Conservation (phyloP, 208 protist species). For the Trypanosoma cruzi region DNA sequence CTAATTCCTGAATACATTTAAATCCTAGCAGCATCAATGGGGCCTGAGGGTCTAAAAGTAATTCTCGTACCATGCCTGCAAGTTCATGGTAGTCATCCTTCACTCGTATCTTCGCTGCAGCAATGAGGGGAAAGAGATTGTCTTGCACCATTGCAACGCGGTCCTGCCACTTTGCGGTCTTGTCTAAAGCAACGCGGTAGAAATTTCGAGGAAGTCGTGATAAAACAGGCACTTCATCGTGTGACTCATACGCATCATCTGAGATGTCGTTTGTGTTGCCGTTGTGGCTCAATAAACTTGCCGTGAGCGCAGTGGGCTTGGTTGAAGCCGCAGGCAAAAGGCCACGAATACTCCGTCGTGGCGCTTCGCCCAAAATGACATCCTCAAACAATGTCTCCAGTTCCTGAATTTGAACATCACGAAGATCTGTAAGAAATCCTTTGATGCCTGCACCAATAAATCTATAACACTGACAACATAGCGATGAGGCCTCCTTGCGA, state of each 20-base stretch:
- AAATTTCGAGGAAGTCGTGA: conserved; percentile 76
- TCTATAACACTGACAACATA: conserved; percentile 88
- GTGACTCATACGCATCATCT: conserved; percentile 51
- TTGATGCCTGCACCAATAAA: conserved; percentile 79
- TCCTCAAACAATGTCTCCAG: conserved; percentile 77
- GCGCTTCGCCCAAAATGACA: conserved; percentile 33
- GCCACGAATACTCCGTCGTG: conserved; percentile 33
- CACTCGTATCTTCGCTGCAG: conserved; percentile 54
- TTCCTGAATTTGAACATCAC: conserved; percentile 86
- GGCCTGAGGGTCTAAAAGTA: conserved; percentile 81
- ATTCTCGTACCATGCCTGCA: conserved; percentile 60
- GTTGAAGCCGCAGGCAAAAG: conserved; percentile 9
- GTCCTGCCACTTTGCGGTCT: conserved; percentile 75
- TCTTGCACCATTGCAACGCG: conserved; percentile 71
- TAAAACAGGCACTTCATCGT: conserved; percentile 68
- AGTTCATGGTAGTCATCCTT: conserved; percentile 92
- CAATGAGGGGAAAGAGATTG: conserved; percentile 60
- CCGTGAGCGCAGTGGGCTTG: conserved; percentile 12
- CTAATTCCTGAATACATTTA: conserved; percentile 85
- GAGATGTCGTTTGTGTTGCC: conserved; percentile 38
- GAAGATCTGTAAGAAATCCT: conserved; percentile 69
- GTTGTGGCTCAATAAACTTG: neutral
- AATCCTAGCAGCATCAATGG: conserved; percentile 86
- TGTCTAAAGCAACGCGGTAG: conserved; percentile 69
- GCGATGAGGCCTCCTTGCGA: conserved; percentile 57